Conservation (phyloP, 2,329 filamentous ascomycete species). For the Verticillium albo-atrum region DNA sequence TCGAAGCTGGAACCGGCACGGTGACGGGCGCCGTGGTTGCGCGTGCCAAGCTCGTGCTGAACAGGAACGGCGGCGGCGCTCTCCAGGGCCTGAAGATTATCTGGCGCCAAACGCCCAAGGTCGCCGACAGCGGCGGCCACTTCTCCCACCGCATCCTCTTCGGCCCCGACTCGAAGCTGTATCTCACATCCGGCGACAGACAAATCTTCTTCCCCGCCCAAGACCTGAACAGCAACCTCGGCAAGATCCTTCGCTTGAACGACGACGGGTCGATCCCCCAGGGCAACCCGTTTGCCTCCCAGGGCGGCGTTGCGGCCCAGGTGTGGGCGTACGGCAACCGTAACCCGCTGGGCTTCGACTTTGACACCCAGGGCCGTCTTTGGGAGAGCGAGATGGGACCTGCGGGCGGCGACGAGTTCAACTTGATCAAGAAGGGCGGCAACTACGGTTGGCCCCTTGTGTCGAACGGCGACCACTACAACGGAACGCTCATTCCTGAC, state of each 20-base stretch:
- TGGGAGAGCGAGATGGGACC: conserved; percentile 31
- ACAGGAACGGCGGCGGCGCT: conserved; percentile 22
- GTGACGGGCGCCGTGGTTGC: conserved; percentile 22
- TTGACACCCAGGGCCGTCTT: conserved; percentile 25
- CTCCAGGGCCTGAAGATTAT: conserved; percentile 23
- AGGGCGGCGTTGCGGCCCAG: conserved; percentile 21
- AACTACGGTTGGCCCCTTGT: conserved; percentile 30
- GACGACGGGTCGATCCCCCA: conserved; percentile 24
- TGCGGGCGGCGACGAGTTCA: conserved; percentile 28
- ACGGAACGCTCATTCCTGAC: conserved; percentile 22
- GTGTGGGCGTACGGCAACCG: conserved; percentile 26
- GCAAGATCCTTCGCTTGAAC: conserved; percentile 27
- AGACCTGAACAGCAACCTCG: conserved; percentile 25
- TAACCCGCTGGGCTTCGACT: conserved; percentile 28
- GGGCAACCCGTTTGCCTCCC: conserved; percentile 25
- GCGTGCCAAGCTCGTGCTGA: conserved; percentile 23
- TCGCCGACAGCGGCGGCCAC: conserved; percentile 18
- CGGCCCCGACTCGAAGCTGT: conserved; percentile 20
- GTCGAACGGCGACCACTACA: conserved; percentile 25
- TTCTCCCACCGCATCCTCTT: conserved; percentile 27
- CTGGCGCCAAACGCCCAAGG: conserved; percentile 25
- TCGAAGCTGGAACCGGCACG: conserved; percentile 18
- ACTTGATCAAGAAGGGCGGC: conserved; percentile 25
- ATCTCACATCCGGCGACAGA: conserved; percentile 27
- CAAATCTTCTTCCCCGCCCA: conserved; percentile 25